Conservation (phyloP, 2,329 filamentous ascomycete species). For the Diaporthe ilicicola region DNA sequence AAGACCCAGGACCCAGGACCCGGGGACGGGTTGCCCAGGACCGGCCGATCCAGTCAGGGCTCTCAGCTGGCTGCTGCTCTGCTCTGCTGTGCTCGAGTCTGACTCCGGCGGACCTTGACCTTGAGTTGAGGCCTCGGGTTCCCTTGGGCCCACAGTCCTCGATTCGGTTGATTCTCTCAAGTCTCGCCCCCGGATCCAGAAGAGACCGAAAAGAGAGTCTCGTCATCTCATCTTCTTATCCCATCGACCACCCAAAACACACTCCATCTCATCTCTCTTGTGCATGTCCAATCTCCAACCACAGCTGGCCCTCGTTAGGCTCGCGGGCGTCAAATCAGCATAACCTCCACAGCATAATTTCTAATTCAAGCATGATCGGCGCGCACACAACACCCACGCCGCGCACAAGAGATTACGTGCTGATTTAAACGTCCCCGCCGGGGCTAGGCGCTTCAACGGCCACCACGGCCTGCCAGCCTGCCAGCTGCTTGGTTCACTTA, state of each 20-base stretch:
- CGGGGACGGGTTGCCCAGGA: conserved; percentile 13
- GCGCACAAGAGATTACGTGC: conserved; percentile 29
- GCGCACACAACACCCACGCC: conserved; percentile 20
- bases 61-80: neutral
- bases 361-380: conserved; percentile 30
- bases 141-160: neutral
- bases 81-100: neutral
- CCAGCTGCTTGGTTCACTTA: neutral
- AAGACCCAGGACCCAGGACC: neutral
- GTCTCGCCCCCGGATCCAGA: neutral
- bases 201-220: neutral
- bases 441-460: conserved; percentile 23
- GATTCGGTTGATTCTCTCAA: neutral
- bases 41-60: conserved; percentile 13
- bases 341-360: conserved; percentile 32
- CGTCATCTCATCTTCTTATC: conserved; percentile 7
- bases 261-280: conserved; percentile 22
- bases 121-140: conserved; percentile 8
- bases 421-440: conserved; percentile 29
- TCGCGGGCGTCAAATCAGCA: conserved; percentile 15
- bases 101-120: conserved; percentile 10
- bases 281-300: conserved; percentile 23
- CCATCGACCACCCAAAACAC: neutral
- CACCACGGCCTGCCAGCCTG: neutral
- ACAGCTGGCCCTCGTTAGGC: neutral